Base-by-base conservation (phyloP, 2,329 filamentous ascomycete genomes). In the Dendryphion nanum region DNA sequence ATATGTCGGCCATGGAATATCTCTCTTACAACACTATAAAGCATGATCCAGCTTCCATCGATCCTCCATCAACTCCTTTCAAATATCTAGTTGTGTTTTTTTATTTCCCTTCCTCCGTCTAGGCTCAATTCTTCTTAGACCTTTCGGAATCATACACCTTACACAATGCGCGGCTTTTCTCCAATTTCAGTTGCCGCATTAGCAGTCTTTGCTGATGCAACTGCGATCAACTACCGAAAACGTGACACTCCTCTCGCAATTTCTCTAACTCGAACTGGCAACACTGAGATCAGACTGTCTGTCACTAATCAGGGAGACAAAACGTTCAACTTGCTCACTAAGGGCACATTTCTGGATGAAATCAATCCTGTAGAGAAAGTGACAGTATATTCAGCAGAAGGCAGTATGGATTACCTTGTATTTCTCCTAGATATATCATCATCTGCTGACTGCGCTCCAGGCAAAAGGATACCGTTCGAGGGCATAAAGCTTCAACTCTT, bases 231-330 rank as follows among this genome's bases (percentile, higher is more conserved):
- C 46, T 41, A 55, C 40, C 42, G 51, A 47, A 61, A 59, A 53
- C 55, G 71, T 51, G 53, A 67, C 53, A 53, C 66, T 32, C 45
- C 51, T 18, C 34, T 63, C 37, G 51, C 48, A 30, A 55, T 59
- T 42, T 62, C 71, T 53, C 67, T 78, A 39, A 62, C 73, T 56
- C 64, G 71, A 49, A 57, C 69, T 16, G 72, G 71, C 41, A 78
- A 79, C 63, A 71, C 74, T n/a, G 67, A 66, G 37, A 67, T 80
- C 47, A 77, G 76, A 63, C 73, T 75, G 19, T 61, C 65, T 31
- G 66, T 80, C 42, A 77, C 72, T 47, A 79, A 79, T 67, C 75
- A 65, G 20, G 76, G 75, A 31, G 64, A 65, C 31, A 64, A 61
- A 32, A 66, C 66, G 40, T 55, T 79, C 45, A 76, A 77, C 59